phyloP scores from a whole-genome alignment of 441 rosid genomes.

The Isatis lusitanica region DNA sequence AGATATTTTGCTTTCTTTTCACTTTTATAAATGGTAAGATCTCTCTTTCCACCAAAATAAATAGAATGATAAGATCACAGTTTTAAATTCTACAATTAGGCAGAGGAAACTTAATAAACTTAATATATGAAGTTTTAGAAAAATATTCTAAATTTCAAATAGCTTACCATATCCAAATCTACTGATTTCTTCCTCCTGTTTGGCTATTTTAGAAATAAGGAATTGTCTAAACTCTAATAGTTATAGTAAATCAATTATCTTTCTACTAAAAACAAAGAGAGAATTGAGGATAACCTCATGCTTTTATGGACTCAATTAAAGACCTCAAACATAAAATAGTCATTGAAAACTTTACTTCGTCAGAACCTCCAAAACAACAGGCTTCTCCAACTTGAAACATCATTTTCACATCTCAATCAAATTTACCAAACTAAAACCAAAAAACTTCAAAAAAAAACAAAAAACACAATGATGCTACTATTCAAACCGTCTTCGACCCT shows the following conservation, averaged over 20 bases:
- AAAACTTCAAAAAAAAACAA: not conserved
- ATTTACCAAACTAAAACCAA: not conserved
- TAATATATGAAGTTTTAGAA: not conserved
- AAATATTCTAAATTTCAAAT: not conserved
- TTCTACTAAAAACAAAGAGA: not conserved
- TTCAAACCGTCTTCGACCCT: conserved; percentile 31
- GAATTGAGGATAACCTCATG: conserved; percentile 10
- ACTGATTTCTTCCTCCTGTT: not conserved
- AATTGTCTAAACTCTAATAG: not conserved
- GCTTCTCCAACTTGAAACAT: not conserved
- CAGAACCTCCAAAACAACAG: conserved; percentile 21
- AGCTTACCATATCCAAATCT: conserved; percentile 1
- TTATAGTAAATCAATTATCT: not conserved
- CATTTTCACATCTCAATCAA: conserved; percentile 5
- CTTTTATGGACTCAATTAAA: not conserved
- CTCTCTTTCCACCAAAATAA: not conserved
- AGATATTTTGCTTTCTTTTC: not conserved
- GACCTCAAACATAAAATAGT: conserved; percentile 31
- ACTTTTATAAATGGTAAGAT: too few relatives aligned
- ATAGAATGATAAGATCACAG: not conserved
- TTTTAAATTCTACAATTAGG: not conserved
- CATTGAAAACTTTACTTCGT: not conserved
- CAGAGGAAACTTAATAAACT: not conserved
- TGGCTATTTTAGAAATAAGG: not conserved
- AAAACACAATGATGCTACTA: conserved; percentile 31